Evolutionary conservation across 2,329 filamentous ascomycete species (phyloP).

Genomic region (Phaeophleospora eucalypticola): DNA sequence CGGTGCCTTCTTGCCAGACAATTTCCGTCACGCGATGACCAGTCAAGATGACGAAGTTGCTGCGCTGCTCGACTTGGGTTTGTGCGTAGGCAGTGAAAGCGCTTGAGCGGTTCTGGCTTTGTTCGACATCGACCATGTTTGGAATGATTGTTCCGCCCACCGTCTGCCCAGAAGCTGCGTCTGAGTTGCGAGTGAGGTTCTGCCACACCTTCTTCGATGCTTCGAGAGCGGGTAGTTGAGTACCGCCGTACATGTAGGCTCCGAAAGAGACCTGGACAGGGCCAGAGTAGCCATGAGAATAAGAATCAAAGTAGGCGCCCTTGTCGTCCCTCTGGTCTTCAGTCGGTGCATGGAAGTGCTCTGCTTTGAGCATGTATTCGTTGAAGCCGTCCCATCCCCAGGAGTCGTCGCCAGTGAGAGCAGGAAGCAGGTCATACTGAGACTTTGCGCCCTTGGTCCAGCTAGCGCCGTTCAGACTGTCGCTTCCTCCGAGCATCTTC

Average conservation of each 20-base stretch:
- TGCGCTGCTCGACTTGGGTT: constrained; percentile 19
- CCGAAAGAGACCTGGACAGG: constrained; percentile 25
- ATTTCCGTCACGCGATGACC: constrained; percentile 26
- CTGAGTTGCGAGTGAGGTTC: constrained; percentile 15
- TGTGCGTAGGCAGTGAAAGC: constrained; percentile 26
- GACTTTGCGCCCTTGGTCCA: constrained; percentile 29
- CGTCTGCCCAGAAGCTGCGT: constrained; percentile 24
- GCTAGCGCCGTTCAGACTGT: constrained; percentile 25
- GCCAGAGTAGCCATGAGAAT: constrained; percentile 19
- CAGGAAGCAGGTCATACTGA: constrained; percentile 28
- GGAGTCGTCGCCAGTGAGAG: constrained; percentile 24
- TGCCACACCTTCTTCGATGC: constrained; percentile 21
- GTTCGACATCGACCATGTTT: constrained; percentile 23
- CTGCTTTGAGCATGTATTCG: constrained; percentile 24
- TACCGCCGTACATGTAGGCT: constrained; percentile 23
- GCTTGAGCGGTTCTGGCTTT: constrained; percentile 25
- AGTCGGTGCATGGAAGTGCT: constrained; percentile 24
- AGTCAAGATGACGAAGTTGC: constrained; percentile 26
- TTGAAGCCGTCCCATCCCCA: constrained; percentile 26
- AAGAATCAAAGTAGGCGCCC: constrained; percentile 18
- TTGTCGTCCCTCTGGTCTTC: constrained; percentile 11
- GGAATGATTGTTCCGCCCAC: constrained; percentile 26
- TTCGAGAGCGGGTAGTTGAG: constrained; percentile 22
- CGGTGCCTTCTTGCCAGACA: constrained; percentile 13
- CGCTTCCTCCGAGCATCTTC: constrained; percentile 26